Conservation (phyloP, 805 yeast genomes). For the Yarrowia deformans region DNA sequence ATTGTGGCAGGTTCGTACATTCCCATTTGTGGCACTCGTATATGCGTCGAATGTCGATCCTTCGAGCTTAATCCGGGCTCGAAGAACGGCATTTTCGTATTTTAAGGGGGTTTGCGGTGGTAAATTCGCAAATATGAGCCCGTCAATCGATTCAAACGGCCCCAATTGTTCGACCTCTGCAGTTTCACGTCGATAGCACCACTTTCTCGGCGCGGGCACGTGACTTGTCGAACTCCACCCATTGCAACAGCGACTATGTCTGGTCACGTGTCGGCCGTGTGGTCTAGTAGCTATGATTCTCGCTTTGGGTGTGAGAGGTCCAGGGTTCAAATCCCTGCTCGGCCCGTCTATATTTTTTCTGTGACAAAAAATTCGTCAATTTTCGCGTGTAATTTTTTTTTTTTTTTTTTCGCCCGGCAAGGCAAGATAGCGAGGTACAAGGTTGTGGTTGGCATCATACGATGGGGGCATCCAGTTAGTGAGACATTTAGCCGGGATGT, state of each 20-base stretch:
- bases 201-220: neutral
- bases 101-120: neutral
- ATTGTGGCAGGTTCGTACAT: neutral
- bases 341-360: constrained; percentile 42
- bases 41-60: constrained; percentile 14
- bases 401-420: constrained; percentile 1
- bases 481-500: constrained; percentile 19
- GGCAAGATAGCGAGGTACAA: constrained; percentile 14
- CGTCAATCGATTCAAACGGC: no score
- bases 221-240: neutral
- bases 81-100: neutral
- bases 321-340: constrained; percentile 49
- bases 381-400: no score
- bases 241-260: no score
- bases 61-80: neutral
- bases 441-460: constrained; percentile 31
- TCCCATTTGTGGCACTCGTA: constrained; percentile 7
- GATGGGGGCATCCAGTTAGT: constrained; percentile 9
- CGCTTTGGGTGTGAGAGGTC: constrained; percentile 49
- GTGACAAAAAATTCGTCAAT: no score
- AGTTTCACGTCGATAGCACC: no score
- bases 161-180: no score
- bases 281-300: constrained; percentile 48
- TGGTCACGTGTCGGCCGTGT: constrained; percentile 44
- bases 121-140: no score